Conservation (phyloP, 148 eudicot genomes). For the Cornus kousa region DNA sequence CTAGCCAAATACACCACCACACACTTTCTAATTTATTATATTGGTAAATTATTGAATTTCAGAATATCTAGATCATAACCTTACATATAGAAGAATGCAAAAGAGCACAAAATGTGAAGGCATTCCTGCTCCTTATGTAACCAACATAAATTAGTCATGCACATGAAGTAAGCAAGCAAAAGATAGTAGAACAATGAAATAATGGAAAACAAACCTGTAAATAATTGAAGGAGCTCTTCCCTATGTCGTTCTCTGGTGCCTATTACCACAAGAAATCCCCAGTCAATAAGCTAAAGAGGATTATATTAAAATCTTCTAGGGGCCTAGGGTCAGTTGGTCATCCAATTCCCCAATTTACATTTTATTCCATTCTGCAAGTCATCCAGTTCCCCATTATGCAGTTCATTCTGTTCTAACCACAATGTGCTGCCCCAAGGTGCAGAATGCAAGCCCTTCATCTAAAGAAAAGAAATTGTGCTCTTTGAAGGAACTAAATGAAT, state of each 20-base stretch:
- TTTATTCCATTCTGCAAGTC: too few species aligned
- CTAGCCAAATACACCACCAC: too few species aligned
- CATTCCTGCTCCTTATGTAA: background rate
- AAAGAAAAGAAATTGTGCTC: too few species aligned
- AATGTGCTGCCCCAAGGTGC: too few species aligned
- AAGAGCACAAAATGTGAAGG: background rate
- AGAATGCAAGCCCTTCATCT: too few species aligned
- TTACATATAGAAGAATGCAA: background rate
- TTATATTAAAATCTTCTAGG: background rate
- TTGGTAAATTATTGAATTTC: background rate
- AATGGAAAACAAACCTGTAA: constrained; percentile 57
- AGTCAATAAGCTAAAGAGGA: constrained; percentile 17
- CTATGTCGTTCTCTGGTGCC: constrained; percentile 96
- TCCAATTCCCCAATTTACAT: too few species aligned
- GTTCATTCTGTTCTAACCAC: too few species aligned
- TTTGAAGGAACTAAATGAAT: too few species aligned
- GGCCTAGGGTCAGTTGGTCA: too few species aligned
- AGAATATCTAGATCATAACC: background rate
- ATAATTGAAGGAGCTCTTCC: constrained; percentile 89
- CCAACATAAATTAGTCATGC: constrained; percentile 1
- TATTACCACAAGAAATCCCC: constrained; percentile 28
- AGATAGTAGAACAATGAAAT: background rate
- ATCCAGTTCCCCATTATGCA: too few species aligned
- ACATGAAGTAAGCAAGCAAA: background rate
- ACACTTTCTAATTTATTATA: too few species aligned